Evolutionary conservation across 2,329 filamentous ascomycete genomes (phyloP), one percentile per base, ranked within the genome.

Genomic region (Teratosphaeria zuluensis): DNA sequence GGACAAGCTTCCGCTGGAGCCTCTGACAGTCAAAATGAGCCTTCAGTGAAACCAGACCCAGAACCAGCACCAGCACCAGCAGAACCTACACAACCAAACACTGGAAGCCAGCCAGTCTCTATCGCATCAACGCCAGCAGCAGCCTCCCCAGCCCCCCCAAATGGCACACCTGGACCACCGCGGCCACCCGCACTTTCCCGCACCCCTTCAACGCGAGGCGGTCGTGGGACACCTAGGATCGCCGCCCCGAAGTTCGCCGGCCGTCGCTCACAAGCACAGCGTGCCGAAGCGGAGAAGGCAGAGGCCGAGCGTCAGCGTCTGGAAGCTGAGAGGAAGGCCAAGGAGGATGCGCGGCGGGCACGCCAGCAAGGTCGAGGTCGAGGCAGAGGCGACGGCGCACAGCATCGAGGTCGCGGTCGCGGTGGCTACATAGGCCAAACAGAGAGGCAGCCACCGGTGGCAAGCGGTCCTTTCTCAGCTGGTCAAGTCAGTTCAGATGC

Each of bases 211-310:
- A 48, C 19, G 42, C 16, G 42, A 21, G 42, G 42, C 9, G n/a
- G 19, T 48, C 42, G 42, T 48, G 42, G 42, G 16, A 21, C 42
- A n/a, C 42, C 42, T 2, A 48, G n/a, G 19, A 21, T 48, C 21
- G 42, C 42, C 3, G 42, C 42, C n/a, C 77, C 77, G 4, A 74
- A 73, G 42, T 77, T 76, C 58, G 74, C 70, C 16, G 75, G 74
- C 12, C 70, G 77, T 56, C 67, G 77, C 57, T 78, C 74, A 60
- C 76, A 77, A 61, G 72, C 74, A 51, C 73, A 75, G 53, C 70
- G 76, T 58, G 75, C 74, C 32, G 75, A 76, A 54, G 67, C 74
- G 28, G 74, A 74, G 58, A 72, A 74, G 42, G 72, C 72, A 52
- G 71, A 71, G 42, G 64, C 69, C 28, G 74, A 73, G 55, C 70